Evolutionary conservation across 345 rosid species (phyloP), one percentile per base, ranked within the genome.

Genomic region (Gossypium ekmanianum): DNA sequence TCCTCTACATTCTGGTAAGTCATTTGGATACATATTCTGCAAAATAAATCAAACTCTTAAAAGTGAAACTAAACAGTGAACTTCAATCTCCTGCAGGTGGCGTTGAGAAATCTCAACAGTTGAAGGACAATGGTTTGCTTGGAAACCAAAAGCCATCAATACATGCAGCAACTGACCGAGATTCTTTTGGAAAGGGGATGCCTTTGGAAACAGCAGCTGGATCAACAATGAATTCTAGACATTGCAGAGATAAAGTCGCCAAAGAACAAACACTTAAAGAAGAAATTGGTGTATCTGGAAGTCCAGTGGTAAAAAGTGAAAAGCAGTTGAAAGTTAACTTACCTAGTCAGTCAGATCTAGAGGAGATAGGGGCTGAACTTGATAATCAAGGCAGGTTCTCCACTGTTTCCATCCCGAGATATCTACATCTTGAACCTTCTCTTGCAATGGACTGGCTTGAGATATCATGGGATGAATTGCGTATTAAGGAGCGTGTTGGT

Each of bases 371-470:
- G 75, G 76, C 78, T 67, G 77, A 74, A 50, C 78, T 79, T 52
- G 87, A 83, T 68, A 88, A 76, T 61, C 81, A 41, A 59, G 79
- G 81, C 47, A 84, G 80, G 75, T 69, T 85, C 76, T 67, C 87
- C 2, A 70, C 84, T 63, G 74, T 75, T 34, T 27, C 90, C 73
- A 75, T 86, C 56, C 91, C 94, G 34, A 89, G 82, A 66, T 94
- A 85, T 79, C 79, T 92, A 84, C 82, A 66, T 79, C 88, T 94
- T 57, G 97, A 94, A 64, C 98, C 98, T 81, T 94, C 95, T 59
- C 97, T 94, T 69, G 98, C 97, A 79, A 87, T 94, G 83, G 98
- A 94, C 75, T 94, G 98, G 98, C 93, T 92, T 20, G 98, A 94
- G 88, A 87, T 94, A 59, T 79, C 94, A 63, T 91, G 98, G 98